These are phyloP conservation scores for Glycine soja DNA, from an alignment of 306 rosid species.

Conservation along the genomic window DNA sequence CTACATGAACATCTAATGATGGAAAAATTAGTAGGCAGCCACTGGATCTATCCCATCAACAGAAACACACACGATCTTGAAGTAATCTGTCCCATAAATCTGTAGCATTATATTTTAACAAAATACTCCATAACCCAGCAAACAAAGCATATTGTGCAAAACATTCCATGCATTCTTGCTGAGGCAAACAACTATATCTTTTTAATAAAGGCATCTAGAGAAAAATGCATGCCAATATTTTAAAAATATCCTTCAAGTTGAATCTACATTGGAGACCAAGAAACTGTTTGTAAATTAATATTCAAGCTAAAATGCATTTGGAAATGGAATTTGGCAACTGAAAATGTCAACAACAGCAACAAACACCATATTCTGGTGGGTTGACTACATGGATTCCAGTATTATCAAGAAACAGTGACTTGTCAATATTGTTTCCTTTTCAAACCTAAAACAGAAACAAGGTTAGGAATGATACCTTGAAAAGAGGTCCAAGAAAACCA, in stretches of 20 bases:
- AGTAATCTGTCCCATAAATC: slow-evolving; percentile 7
- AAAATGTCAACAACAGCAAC: background rate
- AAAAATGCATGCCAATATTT: background rate
- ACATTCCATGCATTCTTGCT: background rate
- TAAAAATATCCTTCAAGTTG: slow-evolving; percentile 4
- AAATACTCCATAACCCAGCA: slow-evolving; percentile 11
- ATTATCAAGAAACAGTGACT: background rate
- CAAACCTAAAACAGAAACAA: slow-evolving; percentile 23
- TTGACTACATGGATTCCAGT: background rate
- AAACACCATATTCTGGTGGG: too few species aligned
- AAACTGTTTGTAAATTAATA: background rate
- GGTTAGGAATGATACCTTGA: slow-evolving; percentile 66
- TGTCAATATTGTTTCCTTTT: too few species aligned
- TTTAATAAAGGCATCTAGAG: background rate
- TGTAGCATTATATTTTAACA: background rate
- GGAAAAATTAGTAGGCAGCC: background rate
- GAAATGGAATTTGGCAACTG: slow-evolving; percentile 16
- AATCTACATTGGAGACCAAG: background rate
- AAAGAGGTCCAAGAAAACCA: slow-evolving; percentile 88
- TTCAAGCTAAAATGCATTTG: background rate
- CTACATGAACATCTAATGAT: background rate
- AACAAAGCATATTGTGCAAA: background rate
- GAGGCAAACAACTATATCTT: background rate
- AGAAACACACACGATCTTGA: background rate
- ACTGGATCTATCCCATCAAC: background rate